Conservation (phyloP, 192 early-diverging fungal genomes). For the Gigaspora rosea region DNA sequence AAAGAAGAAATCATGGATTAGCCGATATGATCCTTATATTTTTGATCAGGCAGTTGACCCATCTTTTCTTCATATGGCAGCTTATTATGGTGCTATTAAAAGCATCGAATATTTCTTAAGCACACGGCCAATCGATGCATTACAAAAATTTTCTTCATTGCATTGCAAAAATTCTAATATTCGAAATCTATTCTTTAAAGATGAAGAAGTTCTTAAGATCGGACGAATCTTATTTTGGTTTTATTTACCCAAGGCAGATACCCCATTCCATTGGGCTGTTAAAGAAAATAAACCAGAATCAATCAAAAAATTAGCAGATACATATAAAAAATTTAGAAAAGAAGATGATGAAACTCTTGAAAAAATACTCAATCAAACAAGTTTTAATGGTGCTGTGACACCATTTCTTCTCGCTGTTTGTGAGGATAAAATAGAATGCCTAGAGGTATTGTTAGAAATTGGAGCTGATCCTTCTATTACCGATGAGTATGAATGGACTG, state of each 20-base stretch:
- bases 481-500: not conserved
- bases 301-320: not conserved
- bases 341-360: not conserved
- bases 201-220: constrained; percentile 2
- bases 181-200: not conserved
- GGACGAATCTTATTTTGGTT: constrained; percentile 1
- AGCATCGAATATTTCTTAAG: constrained; percentile 11
- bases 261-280: constrained; percentile 29
- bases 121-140: not conserved
- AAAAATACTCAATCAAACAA: not conserved
- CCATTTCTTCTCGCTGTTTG: not conserved
- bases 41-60: not conserved
- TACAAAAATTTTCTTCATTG: not conserved
- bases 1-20: constrained; percentile 12
- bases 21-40: not conserved
- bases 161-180: not conserved
- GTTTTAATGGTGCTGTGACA: not conserved
- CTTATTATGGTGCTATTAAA: not conserved
- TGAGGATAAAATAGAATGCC: not conserved
- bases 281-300: not conserved
- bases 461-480: constrained; percentile 18
- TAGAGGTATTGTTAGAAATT: constrained; percentile 4
- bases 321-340: not conserved
- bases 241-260: not conserved
- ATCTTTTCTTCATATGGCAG: not conserved